Base-by-base conservation (phyloP, 2,329 filamentous ascomycete species). In the Ophiostoma novo-ulmi region DNA sequence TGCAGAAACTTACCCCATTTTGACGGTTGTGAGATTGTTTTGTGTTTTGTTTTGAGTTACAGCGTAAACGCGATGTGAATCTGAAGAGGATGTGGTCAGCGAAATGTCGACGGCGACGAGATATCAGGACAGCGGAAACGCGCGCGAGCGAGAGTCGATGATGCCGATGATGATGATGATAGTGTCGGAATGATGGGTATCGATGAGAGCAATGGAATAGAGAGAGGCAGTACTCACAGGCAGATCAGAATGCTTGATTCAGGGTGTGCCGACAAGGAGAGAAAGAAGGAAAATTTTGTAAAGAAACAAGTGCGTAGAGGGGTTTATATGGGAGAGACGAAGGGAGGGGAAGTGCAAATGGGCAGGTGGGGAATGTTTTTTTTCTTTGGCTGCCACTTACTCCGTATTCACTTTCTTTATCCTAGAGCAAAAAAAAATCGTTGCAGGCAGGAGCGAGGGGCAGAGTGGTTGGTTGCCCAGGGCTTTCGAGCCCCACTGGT, bases 161-260 rank as follows among this genome's bases (percentile, higher is more conserved):
- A 35, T 31, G 55, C 8, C 26, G 41, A 26, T 55, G 39, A 75
- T 70, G 69, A 20, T 66, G 70, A 17, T 48, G 52, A 17, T 48
- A 39, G 35, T 44, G 48, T 36, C 48, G 38, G 38, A 13, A 13
- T 48, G 44, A 48, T 48, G 44, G 7, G 31, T 31, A 31, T 31
- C 36, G 14, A 67, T 65, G 71, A 75, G 75, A 20, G 58, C 26
- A 31, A 26, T 44, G n/a, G 31, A 31, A 38, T 26, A 26, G 36
- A 41, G 36, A 67, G 66, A 31, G 55, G 14, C 26, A 39, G 20
- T 65, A 74, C 76, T 76, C 71, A 75, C 76, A 76, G 75, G 76
- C 76, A 78, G 77, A 75, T 76, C 72, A 72, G 78, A 79, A 79
- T 79, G 78, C 78, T 79, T 78, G 78, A 79, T 79, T 79, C 78